Base-by-base conservation (phyloP, 2,329 filamentous ascomycete species). In the Penicillium polonicum region DNA sequence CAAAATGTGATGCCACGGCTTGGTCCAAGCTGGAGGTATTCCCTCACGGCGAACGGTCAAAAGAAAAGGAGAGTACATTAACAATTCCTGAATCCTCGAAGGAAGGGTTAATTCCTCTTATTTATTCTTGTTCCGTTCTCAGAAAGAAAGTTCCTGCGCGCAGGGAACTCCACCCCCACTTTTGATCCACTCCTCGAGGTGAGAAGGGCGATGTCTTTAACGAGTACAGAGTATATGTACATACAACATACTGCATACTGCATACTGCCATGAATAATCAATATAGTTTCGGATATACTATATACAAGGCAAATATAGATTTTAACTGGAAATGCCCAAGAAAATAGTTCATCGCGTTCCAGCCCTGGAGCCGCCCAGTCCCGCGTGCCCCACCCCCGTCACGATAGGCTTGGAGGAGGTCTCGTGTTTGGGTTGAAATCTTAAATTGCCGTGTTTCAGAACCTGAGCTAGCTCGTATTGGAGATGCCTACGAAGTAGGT, bases 371-470 rank as follows among this genome's bases (percentile, higher is more conserved):
- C 33, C 33, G 3, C 33, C 35, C 17, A n/a, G 25, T 29, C 10
- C 17, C 17, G 25, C n/a, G 17, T 7, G 43, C 43, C 27, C 44
- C 44, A 33, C 44, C 27, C 43, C 27, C 42, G 9, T 44, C 17
- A n/a, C 23, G 27, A 27, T 12, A 1, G 36, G 17, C 17, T 8
- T 12, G n/a, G 36, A 45, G 29, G n/a, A 33, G 7, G 6, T 52
- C 27, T 44, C 27, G 27, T 51, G 38, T 42, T 50, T 27, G 36
- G 10, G 39, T 39, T 19, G 39, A 43, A 17, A 52, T 45, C 39
- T 23, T 36, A 45, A 52, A 36, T 52, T 52, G 17, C 13, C 15
- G 29, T 46, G 50, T 52, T 52, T 52, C 50, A 52, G 50, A 33
- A 27, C 13, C 19, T n/a, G 25, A 9, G 4, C 39, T 52, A 52